Base-by-base conservation (phyloP, 2,329 filamentous ascomycete species). In the Pseudogymnoascus sp. region DNA sequence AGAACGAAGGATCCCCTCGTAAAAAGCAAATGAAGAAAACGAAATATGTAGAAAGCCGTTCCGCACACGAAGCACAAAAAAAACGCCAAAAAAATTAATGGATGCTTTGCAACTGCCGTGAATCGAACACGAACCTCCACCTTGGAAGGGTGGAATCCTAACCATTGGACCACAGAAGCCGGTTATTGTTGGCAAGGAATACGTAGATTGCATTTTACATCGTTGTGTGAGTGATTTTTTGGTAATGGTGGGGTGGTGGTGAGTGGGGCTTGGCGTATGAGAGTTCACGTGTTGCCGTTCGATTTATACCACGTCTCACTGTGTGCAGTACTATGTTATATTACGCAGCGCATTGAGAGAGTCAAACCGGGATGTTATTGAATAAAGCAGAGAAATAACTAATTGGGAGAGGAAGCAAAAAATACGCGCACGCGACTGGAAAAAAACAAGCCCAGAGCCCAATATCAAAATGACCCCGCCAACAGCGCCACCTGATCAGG, bases 121-220 rank as follows among this genome's bases (percentile, higher is more conserved):
- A 59, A 59, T 59, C 52, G 52, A 59, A 59, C 52, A 59, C 52
- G 52, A 58, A 58, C 49, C 49, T 58, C 49, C 49, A 58, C 49
- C 49, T 58, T 58, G 49, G 49, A 58, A 58, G 52, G 52, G 52
- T 59, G 64, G 68, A 28, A 69, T 61, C 21, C 64, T 16, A 61
- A 62, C 14, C 35, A 67, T 59, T 58, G 49, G 49, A 58, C 52
- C 52, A 59, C 52, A 37, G 52, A 55, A 55, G 31, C 45, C 8
- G 49, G 49, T 55, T 55, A 18, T 55, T 55, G 49, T 55, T 55
- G 49, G 28, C n/a, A 33, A 8, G 16, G 49, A 55, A 18, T 2
- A 21, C n/a, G 5, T 33, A 55, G 9, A 33, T 18, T 55, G 6
- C 1, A 33, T 12, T 55, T 55, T 55, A 55, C 16, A 5, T n/a